Base-by-base conservation (phyloP, 345 rosid species). In the Syzygium oleosum region DNA sequence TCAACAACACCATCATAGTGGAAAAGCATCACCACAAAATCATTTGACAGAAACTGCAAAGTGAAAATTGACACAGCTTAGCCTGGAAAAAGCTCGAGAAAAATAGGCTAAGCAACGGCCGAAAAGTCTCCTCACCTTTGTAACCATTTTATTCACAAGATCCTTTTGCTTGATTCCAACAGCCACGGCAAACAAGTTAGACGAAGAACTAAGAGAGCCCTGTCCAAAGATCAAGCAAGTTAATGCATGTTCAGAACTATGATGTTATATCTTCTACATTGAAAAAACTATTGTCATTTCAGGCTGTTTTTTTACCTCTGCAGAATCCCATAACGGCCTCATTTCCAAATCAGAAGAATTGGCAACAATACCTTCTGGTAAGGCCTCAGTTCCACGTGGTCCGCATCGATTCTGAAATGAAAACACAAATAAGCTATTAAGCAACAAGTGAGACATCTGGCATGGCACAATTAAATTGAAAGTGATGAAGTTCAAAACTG, bases 1-100 rank as follows among this genome's bases (percentile, higher is more conserved):
- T 97, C 97, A n/a, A 94, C 94, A 29, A 88, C 51, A 84, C 98
- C 99, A 87, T 97, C 99, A 38, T 97, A 97, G 89, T 97, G 99
- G 92, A 97, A 97, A 89, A 97, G 96, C 96, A 97, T 95, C 54
- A 96, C 91, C 3, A 86, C 92, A 38, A 96, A 96, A 73, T 93
- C 92, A 87, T 92, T 91, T 58, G 92, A 85, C 63, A 91, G 89
- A 89, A 97, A 97, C 99, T 97, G 21, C 27, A 51, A 52, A 34
- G 58, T 49, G 68, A 55, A 59, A 49, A 79, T n/a, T 55, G 56
- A 85, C 78, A 77, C 16, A 53, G 25, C n/a, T 65, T 41, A 86
- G 52, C 53, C 51, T 25, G 1, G 34, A 49, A 51, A 84, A 63
- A 59, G 79, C 29, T 38, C 23, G 25, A 54, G 38, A 43, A 46